phyloP scores from a whole-genome alignment of 2,329 filamentous ascomycete species.

The Beauveria caledonica region DNA sequence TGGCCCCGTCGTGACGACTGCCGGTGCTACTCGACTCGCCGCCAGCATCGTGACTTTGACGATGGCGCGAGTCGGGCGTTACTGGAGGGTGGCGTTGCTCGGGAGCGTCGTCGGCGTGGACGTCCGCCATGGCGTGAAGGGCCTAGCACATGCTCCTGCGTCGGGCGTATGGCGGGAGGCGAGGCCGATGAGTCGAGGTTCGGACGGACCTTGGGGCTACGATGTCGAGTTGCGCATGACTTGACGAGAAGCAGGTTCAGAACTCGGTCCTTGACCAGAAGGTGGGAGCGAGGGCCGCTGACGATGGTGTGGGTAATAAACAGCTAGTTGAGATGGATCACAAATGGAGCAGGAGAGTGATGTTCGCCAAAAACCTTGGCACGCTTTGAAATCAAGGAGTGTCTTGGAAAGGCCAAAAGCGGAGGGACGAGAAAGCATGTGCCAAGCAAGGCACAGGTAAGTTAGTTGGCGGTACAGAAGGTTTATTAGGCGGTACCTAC shows the following conservation, averaged over 20 bases:
- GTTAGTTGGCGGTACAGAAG: too few species aligned
- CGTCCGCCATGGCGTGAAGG: conserved; percentile 16
- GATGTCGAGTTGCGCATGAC: background rate
- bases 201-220: background rate
- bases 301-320: background rate
- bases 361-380: too few species aligned
- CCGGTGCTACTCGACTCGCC: conserved; percentile 36
- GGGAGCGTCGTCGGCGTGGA: conserved; percentile 12
- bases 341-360: background rate
- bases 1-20: conserved; percentile 19
- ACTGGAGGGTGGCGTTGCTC: background rate
- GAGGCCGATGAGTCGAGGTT: background rate
- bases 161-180: background rate
- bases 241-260: background rate
- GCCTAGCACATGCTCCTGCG: conserved; percentile 16
- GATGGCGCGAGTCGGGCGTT: conserved; percentile 17
- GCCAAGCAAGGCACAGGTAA: too few species aligned
- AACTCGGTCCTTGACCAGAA: background rate
- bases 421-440: too few species aligned
- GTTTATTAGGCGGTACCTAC: too few species aligned
- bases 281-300: background rate
- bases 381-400: too few species aligned
- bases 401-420: too few species aligned
- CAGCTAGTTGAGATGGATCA: background rate
- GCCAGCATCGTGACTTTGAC: conserved; percentile 31